Conservation (phyloP, 208 protist species). For the Leishmania arabica region DNA sequence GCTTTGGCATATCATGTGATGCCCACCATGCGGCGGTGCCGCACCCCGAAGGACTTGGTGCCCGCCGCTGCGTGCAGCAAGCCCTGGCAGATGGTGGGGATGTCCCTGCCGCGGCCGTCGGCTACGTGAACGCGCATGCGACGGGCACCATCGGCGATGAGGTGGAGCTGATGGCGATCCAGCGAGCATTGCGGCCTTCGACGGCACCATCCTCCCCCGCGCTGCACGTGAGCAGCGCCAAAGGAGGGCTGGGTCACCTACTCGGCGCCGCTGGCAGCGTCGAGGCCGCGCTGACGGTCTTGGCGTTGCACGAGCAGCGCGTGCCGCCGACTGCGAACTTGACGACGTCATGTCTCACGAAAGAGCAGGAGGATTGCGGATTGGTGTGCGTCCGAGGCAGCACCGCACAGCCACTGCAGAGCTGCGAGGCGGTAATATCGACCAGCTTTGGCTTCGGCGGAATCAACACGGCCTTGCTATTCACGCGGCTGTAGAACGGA, state of each 20-base stretch:
- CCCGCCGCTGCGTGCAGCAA: constrained; percentile 72
- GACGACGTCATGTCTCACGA: constrained; percentile 33
- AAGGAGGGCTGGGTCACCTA: constrained; percentile 96
- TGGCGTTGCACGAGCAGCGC: constrained; percentile 65
- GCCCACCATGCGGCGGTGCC: constrained; percentile 96
- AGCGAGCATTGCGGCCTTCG: constrained; percentile 23
- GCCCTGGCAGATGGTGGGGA: constrained; percentile 77
- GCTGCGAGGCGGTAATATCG: constrained; percentile 77
- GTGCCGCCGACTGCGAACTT: constrained; percentile 95
- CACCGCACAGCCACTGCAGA: constrained; percentile 15
- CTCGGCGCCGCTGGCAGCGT: constrained; percentile 97
- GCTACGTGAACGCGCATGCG: constrained; percentile 98
- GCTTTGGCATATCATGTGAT: constrained; percentile 91
- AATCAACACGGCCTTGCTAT: constrained; percentile 92
- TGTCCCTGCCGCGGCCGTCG: constrained; percentile 54
- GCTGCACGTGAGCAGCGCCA: constrained; percentile 84
- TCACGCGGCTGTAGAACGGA: constrained; percentile 42
- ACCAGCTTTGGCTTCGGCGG: constrained; percentile 98
- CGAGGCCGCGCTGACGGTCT: constrained; percentile 90
- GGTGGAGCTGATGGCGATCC: constrained; percentile 82
- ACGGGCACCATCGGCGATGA: constrained; percentile 97
- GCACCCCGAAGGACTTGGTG: constrained; percentile 87
- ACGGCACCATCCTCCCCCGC: constrained; percentile 11
- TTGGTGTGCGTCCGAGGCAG: constrained; percentile 27
- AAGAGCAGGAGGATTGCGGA: constrained; percentile 16